Base-by-base conservation (phyloP, 169 alveolate genomes). In the Plasmodium reichenowi region DNA sequence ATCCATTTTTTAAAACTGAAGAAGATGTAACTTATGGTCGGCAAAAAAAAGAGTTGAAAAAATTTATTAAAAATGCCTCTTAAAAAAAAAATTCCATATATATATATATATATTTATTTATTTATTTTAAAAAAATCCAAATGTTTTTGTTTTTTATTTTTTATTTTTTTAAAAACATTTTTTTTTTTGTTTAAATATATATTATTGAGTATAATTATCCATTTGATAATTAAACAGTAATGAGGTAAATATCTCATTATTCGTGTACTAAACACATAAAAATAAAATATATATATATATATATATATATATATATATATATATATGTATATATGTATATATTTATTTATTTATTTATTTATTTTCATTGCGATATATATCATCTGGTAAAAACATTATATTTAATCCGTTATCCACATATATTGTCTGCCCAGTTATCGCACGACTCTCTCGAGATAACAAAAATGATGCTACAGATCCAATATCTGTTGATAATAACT, bases 391-490 rank as follows among this genome's bases (percentile, higher is more conserved):
- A 48, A 83, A 83, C 96, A 93, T 93, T 17, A 92, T 89, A 47
- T 91, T 90, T 80, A 93, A 64, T n/a, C 96, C 96, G 68, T 91
- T 93, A 87, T 93, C 96, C 50, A 93, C 96, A 76, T 93, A 93
- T 22, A 93, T 88, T 1, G 94, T 91, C 70, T 71, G 87, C n/a
- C 96, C 96, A 15, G 94, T 91, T 58, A 93, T 93, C 7, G 92
- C 94, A 7, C 94, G 64, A 38, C 95, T 88, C 62, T 88, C 72
- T 26, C 85, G 83, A 15, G 96, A 93, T n/a, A 88, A 71, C 56
- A 93, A 80, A 56, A 91, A 93, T 59, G 93, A 76, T 3, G 96
- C 96, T 9, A 93, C 94, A 7, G 88, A 32, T 43, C 94, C 96
- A 59, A 91, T 94, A 64, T 93, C 95, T 17, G 92, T 91, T 47